Conservation (phyloP, 352 stramenopile species). For the Pythium dissotocum region DNA sequence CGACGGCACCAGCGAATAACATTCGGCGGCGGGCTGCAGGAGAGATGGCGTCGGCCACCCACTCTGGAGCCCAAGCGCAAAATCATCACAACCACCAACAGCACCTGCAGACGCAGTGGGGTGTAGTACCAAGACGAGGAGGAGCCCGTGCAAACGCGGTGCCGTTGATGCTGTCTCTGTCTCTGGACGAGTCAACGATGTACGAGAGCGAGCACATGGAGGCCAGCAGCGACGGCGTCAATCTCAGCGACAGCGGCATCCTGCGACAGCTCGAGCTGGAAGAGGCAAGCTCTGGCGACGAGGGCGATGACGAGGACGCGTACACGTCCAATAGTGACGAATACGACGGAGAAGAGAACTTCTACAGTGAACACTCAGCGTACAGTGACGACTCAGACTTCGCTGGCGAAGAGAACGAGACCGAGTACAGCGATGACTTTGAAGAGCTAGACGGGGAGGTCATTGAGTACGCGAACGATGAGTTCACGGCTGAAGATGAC, state of each 20-base stretch:
- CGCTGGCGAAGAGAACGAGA: constrained; percentile 56
- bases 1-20: background rate
- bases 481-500: constrained; percentile 50
- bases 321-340: constrained; percentile 65
- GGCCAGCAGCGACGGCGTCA: constrained; percentile 5
- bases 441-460: constrained; percentile 76
- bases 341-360: constrained; percentile 84
- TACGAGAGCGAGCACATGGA: constrained; percentile 12
- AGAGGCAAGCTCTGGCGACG: constrained; percentile 45
- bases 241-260: constrained; percentile 61
- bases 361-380: constrained; percentile 78
- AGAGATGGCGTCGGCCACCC: background rate
- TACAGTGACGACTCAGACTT: constrained; percentile 84
- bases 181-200: constrained; percentile 11
- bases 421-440: constrained; percentile 83
- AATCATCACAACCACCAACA: background rate
- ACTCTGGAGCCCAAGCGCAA: background rate
- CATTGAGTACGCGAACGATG: constrained; percentile 76
- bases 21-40: background rate
- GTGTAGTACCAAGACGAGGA: constrained; percentile 1
- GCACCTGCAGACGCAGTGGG: background rate
- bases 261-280: constrained; percentile 58
- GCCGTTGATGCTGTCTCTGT: constrained; percentile 16
- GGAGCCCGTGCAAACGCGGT: background rate
- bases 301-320: constrained; percentile 37